Evolutionary conservation across 176 grass and related monocot genomes (phyloP).

Genomic region (Avena sativa): DNA sequence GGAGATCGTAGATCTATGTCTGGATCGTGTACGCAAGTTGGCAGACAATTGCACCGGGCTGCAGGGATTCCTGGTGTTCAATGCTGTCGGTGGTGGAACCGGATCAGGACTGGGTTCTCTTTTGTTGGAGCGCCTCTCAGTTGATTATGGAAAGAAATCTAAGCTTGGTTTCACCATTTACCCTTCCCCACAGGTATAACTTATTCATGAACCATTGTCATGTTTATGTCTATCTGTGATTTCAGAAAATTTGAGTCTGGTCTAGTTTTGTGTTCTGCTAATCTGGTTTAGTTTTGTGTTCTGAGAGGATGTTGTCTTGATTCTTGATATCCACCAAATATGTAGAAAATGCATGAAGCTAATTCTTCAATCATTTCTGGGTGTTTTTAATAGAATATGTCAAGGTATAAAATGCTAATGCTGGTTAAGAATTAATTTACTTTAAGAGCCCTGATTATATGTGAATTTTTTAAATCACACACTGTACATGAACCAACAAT

Average conservation of each 20-base stretch:
- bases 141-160: slow-evolving; percentile 97
- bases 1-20: slow-evolving; percentile 91
- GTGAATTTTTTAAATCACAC: slow-evolving; percentile 16
- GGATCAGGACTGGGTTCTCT: slow-evolving; percentile 95
- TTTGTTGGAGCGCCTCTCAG: slow-evolving; percentile 88
- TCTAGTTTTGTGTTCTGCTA: neutral
- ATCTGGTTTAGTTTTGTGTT: neutral
- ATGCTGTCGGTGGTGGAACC: slow-evolving; percentile 91
- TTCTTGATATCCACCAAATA: slow-evolving; percentile 2
- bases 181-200: slow-evolving; percentile 86
- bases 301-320: neutral
- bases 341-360: neutral
- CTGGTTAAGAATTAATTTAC: slow-evolving; percentile 36
- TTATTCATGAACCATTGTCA: neutral
- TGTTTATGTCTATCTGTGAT: neutral
- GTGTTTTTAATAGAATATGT: neutral
- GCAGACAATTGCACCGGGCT: slow-evolving; percentile 97
- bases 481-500: slow-evolving; percentile 27
- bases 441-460: neutral
- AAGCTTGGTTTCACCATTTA: slow-evolving; percentile 99
- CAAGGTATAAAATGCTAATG: neutral
- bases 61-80: slow-evolving; percentile 96
- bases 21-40: slow-evolving; percentile 90
- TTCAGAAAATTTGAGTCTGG: neutral
- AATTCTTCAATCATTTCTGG: neutral